Evolutionary conservation across 495 filamentous ascomycete species (phyloP).

Genomic region (Xylaria intraflava): DNA sequence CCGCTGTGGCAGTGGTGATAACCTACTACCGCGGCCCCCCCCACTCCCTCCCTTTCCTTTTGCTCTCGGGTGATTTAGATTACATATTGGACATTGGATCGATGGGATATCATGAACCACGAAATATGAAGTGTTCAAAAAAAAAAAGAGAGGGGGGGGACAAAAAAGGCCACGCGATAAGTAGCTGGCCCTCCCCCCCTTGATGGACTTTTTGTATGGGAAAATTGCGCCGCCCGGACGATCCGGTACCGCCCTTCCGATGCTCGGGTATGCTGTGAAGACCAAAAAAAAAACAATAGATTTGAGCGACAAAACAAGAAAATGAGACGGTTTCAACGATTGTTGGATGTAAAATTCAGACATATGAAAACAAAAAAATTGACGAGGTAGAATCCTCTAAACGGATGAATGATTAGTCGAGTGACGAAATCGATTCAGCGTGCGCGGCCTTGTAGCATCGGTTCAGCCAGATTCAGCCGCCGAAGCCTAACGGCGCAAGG

Average conservation of each 20-base stretch:
- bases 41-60: constrained; percentile 3
- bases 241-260: constrained; percentile 21
- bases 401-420: neutral
- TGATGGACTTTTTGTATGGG: constrained; percentile 6
- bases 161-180: constrained; percentile 9
- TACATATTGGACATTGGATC: constrained; percentile 13
- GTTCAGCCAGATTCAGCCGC: neutral
- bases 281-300: constrained; percentile 13
- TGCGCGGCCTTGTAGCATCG: neutral
- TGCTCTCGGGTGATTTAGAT: constrained; percentile 11
- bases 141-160: too few species aligned
- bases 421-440: neutral
- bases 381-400: neutral
- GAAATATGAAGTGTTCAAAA: constrained; percentile 5
- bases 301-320: neutral
- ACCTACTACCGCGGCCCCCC: too few species aligned
- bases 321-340: constrained; percentile 15
- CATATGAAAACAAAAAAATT: neutral
- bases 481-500: neutral
- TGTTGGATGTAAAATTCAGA: constrained; percentile 1
- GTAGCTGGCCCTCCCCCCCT: neutral
- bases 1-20: too few species aligned
- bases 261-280: constrained; percentile 15
- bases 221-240: constrained; percentile 19
- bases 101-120: constrained; percentile 8